Base-by-base conservation (phyloP, 1,139 yeast species). In the Nematodospora anomalae region DNA sequence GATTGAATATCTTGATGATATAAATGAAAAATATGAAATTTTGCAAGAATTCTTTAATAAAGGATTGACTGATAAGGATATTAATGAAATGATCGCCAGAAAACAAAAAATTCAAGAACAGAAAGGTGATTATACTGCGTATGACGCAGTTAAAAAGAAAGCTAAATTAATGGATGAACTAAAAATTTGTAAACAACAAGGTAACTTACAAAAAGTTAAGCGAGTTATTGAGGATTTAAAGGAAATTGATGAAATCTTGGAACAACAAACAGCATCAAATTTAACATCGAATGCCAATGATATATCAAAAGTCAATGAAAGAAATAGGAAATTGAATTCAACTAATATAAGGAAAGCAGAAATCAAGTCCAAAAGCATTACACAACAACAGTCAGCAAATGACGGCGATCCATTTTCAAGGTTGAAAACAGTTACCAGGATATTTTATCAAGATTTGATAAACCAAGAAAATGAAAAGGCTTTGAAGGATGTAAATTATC, bases 371-470 rank as follows among this genome's bases (percentile, higher is more conserved):
- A 77, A 82, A 51, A 18, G 8, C 8, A 8, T 8, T 6, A 8
- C 8, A 62, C 72, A 41, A 65, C 71, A 1, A 71, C 22, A 25
- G 15, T 21, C 35, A 32, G 27, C 35, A 32, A 21, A 74, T 36
- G 80, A 72, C 33, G 79, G 83, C 6, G 95, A 92, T 64, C 97
- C 98, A 23, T 92, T 92, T 60, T 80, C 88, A 45, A 77, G 97
- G 58, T 74, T 92, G 53, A 83, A 88, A 57, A 90, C 97, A 0
- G 82, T 80, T 42, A 86, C 97, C 1, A 78, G 86, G 53, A 81
- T 88, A 44, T 90, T 88, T 60, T 89, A 90, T 51, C 73, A 71
- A 45, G 74, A 69, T 43, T 55, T 71, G 41, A 64, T 66, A 22
- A 67, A 67, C 37, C 60, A 62, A 38, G 76, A 71, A 39, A 71